Base-by-base conservation (phyloP, 106 monocot species). In the Acanthochlamys bracteata region DNA sequence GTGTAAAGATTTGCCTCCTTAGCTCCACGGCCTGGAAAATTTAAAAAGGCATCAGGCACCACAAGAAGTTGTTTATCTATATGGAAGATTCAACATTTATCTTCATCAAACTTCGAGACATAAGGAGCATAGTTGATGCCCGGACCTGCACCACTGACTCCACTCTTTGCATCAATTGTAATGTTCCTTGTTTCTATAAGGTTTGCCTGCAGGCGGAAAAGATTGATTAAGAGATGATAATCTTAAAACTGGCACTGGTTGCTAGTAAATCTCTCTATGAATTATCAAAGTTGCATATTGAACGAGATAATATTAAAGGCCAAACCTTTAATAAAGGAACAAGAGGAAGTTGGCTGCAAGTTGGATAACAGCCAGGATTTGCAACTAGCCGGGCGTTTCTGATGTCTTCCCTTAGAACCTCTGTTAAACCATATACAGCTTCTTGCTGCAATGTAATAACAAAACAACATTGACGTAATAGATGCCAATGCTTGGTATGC, bases 291-390 rank as follows among this genome's bases (percentile, higher is more conserved):
- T 3, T 17, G n/a, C 19, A 1, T 55, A 20, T 55, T 55, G 10
- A 22, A 55, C 21, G 15, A 55, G 20, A 13, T 3, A 55, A 55
- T 55, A 57, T 20, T 12, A 33, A 33, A 33, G 33, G 33, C 60
- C 80, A 57, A 59, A 89, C 98, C 92, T 92, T 84, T 62, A 99
- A 83, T 25, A 92, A 75, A 22, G 98, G 98, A 68, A 99, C 57
- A 45, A 99, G 98, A 53, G 92, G 98, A 75, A 99, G 85, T 67
- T 92, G 98, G 65, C 89, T 74, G 24, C 85, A 89, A 33, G 98
- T 99, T 43, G 98, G 98, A 65, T 92, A 99, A 66, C 98, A 99
- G 16, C 98, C 98, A 68, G 98, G 98, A 79, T 99, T 99, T 51
- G 98, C 98, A 69, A 99, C 89, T 53, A 99, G 75, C 6, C 83